phyloP scores from a whole-genome alignment of 2,329 filamentous ascomycete genomes.

The Penicillium sp. region DNA sequence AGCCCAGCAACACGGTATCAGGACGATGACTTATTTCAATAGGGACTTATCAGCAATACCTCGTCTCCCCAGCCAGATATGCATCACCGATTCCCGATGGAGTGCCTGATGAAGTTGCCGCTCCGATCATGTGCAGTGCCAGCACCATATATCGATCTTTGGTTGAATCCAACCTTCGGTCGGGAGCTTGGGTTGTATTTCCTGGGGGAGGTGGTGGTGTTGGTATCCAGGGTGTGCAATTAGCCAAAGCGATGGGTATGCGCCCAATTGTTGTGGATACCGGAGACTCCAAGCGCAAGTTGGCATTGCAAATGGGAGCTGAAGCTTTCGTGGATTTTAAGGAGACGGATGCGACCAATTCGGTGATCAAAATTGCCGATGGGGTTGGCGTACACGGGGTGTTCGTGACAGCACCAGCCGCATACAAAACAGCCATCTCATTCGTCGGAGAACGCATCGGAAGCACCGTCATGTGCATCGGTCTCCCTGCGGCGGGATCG shows the following conservation, averaged over 20 bases:
- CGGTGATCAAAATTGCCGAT: constrained; percentile 50
- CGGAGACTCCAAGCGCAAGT: constrained; percentile 49
- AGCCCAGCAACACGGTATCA: background rate
- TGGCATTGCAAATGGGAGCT: constrained; percentile 54
- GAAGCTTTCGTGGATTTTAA: constrained; percentile 61
- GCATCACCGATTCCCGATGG: constrained; percentile 59
- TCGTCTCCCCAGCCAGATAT: constrained; percentile 58
- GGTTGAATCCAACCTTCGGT: constrained; percentile 51
- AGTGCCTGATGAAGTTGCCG: constrained; percentile 58
- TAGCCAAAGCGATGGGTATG: constrained; percentile 59
- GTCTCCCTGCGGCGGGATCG: constrained; percentile 31
- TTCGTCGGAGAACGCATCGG: constrained; percentile 48
- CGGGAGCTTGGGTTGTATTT: constrained; percentile 55
- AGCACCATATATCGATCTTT: constrained; percentile 61
- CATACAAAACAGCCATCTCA: constrained; percentile 45
- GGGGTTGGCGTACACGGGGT: constrained; percentile 52
- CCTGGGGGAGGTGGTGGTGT: constrained; percentile 54
- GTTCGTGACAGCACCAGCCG: constrained; percentile 43
- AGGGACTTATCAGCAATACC: constrained; percentile 63
- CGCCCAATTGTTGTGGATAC: constrained; percentile 59
- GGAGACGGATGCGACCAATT: constrained; percentile 38
- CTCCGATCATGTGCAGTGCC: constrained; percentile 62
- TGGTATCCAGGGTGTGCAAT: constrained; percentile 60
- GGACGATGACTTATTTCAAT: background rate
- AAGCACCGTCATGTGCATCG: constrained; percentile 56